Evolutionary conservation across 2,329 filamentous ascomycete genomes (phyloP).

Genomic region (Fulvia fulva): DNA sequence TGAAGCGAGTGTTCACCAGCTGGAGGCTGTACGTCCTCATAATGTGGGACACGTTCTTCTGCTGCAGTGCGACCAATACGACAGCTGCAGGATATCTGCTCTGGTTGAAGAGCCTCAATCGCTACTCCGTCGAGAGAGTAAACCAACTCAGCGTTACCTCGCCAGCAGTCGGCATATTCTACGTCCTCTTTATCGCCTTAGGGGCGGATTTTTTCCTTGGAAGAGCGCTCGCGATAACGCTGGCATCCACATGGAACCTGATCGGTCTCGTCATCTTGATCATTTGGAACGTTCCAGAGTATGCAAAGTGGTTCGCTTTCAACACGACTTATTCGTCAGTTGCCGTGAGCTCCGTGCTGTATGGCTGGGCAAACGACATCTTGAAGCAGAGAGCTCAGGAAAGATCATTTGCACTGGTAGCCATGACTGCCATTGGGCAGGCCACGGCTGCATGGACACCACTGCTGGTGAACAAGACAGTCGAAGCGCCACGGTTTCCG

Average conservation of each 20-base stretch:
- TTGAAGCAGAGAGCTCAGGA: constrained; percentile 46
- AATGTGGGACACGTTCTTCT: constrained; percentile 53
- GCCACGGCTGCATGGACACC: constrained; percentile 56
- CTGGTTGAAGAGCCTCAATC: constrained; percentile 55
- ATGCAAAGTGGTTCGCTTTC: constrained; percentile 53
- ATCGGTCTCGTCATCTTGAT: constrained; percentile 52
- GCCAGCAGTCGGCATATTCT: constrained; percentile 55
- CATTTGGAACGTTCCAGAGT: constrained; percentile 55
- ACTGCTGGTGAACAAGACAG: constrained; percentile 49
- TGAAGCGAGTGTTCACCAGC: constrained; percentile 37
- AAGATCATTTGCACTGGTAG: constrained; percentile 48
- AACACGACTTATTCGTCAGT: constrained; percentile 48
- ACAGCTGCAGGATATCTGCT: constrained; percentile 51
- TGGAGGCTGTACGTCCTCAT: constrained; percentile 52
- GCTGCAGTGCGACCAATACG: constrained; percentile 50
- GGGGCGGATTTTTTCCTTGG: constrained; percentile 52
- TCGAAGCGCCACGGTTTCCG: constrained; percentile 41
- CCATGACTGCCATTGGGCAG: constrained; percentile 53
- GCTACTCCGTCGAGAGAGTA: constrained; percentile 45
- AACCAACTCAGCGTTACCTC: constrained; percentile 53
- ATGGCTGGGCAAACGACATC: constrained; percentile 54
- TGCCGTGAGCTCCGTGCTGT: constrained; percentile 53
- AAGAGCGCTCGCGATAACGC: constrained; percentile 53
- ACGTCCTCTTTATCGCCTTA: constrained; percentile 53
- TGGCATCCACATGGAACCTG: constrained; percentile 49